Conservation (phyloP, 305 asterid species). For the Lippia alba region DNA sequence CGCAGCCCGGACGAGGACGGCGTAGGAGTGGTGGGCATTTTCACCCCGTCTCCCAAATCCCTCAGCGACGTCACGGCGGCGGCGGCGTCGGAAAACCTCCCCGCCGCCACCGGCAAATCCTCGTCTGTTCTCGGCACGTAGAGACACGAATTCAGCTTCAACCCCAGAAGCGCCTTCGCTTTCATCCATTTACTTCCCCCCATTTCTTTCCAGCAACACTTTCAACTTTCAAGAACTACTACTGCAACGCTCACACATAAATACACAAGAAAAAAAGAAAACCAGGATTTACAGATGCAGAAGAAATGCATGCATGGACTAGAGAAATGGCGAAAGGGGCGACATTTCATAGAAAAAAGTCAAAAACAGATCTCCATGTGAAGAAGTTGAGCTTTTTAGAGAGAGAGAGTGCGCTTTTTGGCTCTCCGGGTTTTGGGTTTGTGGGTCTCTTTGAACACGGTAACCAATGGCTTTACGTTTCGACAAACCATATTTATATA, state of each 20-base stretch:
- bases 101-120: conserved; percentile 42
- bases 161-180: conserved; percentile 68
- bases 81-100: conserved; percentile 49
- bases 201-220: conserved; percentile 59
- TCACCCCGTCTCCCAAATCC: conserved; percentile 42
- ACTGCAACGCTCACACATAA: conserved; percentile 16
- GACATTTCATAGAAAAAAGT: conserved; percentile 25
- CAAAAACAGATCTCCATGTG: conserved; percentile 45
- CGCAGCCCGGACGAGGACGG: conserved; percentile 82
- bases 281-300: not conserved
- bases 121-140: conserved; percentile 51
- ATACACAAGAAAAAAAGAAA: conserved; percentile 6
- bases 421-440: conserved; percentile 40
- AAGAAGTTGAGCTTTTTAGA: conserved; percentile 8
- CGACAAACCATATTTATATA: conserved; percentile 34
- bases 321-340: conserved; percentile 20
- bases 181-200: conserved; percentile 84
- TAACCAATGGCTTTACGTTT: conserved; percentile 71
- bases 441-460: conserved; percentile 66
- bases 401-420: conserved; percentile 22
- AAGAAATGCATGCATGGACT: conserved; percentile 25
- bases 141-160: conserved; percentile 66
- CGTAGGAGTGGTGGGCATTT: conserved; percentile 69
- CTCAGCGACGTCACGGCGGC: conserved; percentile 41
- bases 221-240: too few relatives aligned